phyloP scores from a whole-genome alignment of 192 early-diverging fungal species.

The Anaeromyces robustus region DNA sequence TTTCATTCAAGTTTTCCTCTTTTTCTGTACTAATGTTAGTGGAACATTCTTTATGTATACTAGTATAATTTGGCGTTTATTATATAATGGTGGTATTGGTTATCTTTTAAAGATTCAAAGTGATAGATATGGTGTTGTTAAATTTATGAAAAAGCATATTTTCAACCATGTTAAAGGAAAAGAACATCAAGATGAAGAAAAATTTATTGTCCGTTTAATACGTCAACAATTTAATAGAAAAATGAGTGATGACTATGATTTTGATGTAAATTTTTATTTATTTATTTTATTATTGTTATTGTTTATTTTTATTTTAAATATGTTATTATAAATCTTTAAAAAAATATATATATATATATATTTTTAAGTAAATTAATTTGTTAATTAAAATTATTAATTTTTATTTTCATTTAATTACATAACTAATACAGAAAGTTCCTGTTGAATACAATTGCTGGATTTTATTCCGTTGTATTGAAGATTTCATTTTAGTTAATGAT shows the following conservation, averaged over 20 bases:
- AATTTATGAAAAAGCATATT: conserved; percentile 48
- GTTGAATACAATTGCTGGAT: conserved; percentile 95
- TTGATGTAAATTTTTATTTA: conserved; percentile 35
- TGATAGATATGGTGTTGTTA: conserved; percentile 51
- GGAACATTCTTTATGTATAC: conserved; percentile 45
- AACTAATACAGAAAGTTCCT: conserved; percentile 35
- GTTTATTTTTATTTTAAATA: neutral
- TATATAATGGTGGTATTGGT: conserved; percentile 79
- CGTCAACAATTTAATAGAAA: conserved; percentile 50
- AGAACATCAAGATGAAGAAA: conserved; percentile 24
- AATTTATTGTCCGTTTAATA: conserved; percentile 26
- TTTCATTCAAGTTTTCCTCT: neutral
- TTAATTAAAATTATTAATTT: neutral
- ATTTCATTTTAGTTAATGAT: conserved; percentile 86
- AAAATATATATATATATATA: too few species aligned
- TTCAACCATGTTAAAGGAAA: conserved; percentile 19
- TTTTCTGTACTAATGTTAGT: neutral
- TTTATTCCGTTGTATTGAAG: conserved; percentile 82
- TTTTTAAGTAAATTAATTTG: too few species aligned
- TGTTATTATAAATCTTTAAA: too few species aligned
- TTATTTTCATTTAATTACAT: neutral
- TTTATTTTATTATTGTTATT: conserved; percentile 1
- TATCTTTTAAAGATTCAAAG: conserved; percentile 66
- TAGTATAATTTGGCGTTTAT: conserved; percentile 73
- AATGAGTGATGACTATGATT: conserved; percentile 65